Percentiles rank a stretch among this genome's conserved stretches.
Conservation (phyloP, 2,329 filamentous ascomycete species). For the Trichoderma oligosporum region DNA sequence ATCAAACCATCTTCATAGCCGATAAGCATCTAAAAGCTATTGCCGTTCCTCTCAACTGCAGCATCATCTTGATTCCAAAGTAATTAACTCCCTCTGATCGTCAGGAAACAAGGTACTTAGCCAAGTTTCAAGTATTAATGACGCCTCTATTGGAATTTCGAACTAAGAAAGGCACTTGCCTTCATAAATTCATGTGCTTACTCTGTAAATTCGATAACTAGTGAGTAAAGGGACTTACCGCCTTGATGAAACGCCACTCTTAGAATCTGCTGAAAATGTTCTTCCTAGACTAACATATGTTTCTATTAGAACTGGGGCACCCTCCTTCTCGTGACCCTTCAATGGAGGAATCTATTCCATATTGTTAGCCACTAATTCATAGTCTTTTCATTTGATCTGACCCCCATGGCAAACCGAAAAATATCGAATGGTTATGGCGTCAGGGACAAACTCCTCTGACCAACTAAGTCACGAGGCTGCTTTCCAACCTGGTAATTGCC, state of each 20-base stretch:
- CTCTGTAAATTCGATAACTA: too few relatives aligned
- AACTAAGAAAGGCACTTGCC: not conserved
- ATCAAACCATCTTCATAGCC: not conserved
- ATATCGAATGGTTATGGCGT: conserved; percentile 7
- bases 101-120: not conserved
- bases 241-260: not conserved
- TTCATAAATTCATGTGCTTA: not conserved
- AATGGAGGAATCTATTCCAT: not conserved
- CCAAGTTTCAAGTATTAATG: not conserved
- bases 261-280: not conserved
- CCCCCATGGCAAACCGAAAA: too few relatives aligned
- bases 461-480: conserved; percentile 8
- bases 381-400: not conserved
- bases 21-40: not conserved
- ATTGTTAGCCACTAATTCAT: not conserved
- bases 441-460: not conserved
- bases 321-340: not conserved
- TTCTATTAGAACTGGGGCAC: not conserved
- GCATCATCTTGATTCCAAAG: not conserved
- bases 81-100: not conserved
- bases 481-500: not conserved
- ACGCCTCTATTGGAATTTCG: not conserved
- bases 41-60: not conserved
- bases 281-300: not conserved
- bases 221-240: not conserved